Evolutionary conservation across 495 filamentous ascomycete species (phyloP), one percentile per base, ranked within the genome.

Genomic region (Penicillium canescens): DNA sequence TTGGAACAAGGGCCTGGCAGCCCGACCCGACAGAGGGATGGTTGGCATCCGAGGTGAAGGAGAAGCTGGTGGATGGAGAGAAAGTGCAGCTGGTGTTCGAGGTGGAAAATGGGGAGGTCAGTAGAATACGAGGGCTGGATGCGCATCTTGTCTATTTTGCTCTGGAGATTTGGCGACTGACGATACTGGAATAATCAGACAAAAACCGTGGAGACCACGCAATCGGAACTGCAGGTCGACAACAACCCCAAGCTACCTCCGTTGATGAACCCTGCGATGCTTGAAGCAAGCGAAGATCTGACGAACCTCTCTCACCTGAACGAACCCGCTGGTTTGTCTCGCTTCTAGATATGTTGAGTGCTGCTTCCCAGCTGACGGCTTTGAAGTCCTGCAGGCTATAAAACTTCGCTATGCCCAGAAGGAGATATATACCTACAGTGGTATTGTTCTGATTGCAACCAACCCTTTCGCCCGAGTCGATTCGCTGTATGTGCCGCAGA

Each of bases 351-450:
- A 6, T 24, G 39, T 20, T 9, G 23, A 18, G 34, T 39, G 26
- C 26, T 44, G 11, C 37, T 31, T 47, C 21, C 34, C 49, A 52
- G 59, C 75, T 83, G 60, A 82, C 61, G 46, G 43, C 47, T 66
- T 20, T 51, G 55, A 61, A 98, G 94, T 99, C 47, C 74, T 99
- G 31, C 94, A 99, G 80, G 94, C 94, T 23, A 99, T 99, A 67
- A 92, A 90, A 66, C 84, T 99, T 62, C 91, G 94, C 72, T 99
- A 99, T 78, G 85, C 89, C 50, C 96, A 99, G 69, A 98, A 98
- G 67, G 94, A 99, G 65, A 99, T 99, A 63, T 99, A 99, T 80
- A 99, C 94, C 66, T 99, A 99, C 77, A 95, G 90, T 71, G 94
- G 94, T 62, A 99, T 99, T 66, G 94, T 99, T 50, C 76, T 99